Conservation (phyloP, 2,329 filamentous ascomycete species). For the Pseudocercospora cruenta region DNA sequence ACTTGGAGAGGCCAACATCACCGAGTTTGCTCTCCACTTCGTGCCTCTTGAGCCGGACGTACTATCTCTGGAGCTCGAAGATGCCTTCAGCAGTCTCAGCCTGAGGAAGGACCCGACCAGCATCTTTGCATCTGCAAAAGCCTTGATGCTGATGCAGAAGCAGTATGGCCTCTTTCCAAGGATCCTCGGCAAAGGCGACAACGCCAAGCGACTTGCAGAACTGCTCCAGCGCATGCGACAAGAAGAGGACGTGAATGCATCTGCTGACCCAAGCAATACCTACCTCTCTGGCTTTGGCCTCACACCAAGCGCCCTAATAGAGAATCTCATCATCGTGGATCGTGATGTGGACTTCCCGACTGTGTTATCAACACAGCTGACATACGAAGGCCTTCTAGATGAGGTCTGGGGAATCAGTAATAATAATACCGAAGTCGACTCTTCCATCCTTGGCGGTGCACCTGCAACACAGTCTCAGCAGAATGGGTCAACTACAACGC, state of each 20-base stretch:
- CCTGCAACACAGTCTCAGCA: constrained; percentile 58
- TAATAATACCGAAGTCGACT: constrained; percentile 91
- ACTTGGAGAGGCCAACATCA: constrained; percentile 85
- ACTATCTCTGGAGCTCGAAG: constrained; percentile 84
- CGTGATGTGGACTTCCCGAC: constrained; percentile 94
- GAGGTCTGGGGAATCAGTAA: constrained; percentile 90
- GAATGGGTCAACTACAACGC: constrained; percentile 39
- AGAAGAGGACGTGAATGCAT: constrained; percentile 69
- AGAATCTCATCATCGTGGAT: constrained; percentile 93
- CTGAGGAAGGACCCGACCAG: constrained; percentile 87
- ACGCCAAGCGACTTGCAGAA: constrained; percentile 85
- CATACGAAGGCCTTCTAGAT: constrained; percentile 94
- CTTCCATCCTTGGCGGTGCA: constrained; percentile 79
- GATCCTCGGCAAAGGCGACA: constrained; percentile 93
- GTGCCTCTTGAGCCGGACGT: constrained; percentile 90
- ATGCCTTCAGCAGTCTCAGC: constrained; percentile 85
- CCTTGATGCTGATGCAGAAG: constrained; percentile 91
- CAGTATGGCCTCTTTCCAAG: constrained; percentile 91
- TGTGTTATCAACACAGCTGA: constrained; percentile 87
- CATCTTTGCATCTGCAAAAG: constrained; percentile 85
- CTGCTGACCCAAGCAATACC: constrained; percentile 45
- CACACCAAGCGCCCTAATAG: constrained; percentile 82
- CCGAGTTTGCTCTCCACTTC: constrained; percentile 85
- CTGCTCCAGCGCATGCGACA: constrained; percentile 88
- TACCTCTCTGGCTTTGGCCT: constrained; percentile 64